Evolutionary conservation across 1,139 yeast genomes (phyloP).

Genomic region (Casaregolazyma suthepensis): DNA sequence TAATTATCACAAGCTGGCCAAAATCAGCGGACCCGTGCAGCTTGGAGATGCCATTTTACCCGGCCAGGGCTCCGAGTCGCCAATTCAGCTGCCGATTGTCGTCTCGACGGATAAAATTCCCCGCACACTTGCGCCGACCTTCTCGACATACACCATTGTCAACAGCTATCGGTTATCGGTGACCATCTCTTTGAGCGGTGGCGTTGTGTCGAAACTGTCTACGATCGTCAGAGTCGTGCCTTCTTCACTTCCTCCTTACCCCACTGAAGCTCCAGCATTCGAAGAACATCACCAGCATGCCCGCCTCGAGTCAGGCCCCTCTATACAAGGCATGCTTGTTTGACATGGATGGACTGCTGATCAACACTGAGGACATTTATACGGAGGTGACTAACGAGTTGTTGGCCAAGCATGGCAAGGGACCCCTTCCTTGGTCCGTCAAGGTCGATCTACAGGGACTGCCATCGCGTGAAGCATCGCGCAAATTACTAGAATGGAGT

Average conservation of each 20-base stretch:
- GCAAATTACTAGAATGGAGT: constrained; percentile 59
- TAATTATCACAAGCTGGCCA: constrained; percentile 3
- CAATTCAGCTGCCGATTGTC: background rate
- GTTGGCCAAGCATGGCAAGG: constrained; percentile 62
- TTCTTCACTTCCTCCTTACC: constrained; percentile 7
- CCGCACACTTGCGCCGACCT: background rate
- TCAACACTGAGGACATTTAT: constrained; percentile 87
- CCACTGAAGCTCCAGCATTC: constrained; percentile 5
- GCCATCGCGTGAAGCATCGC: constrained; percentile 70
- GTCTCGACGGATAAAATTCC: background rate
- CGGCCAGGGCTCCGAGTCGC: background rate
- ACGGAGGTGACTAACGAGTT: constrained; percentile 68
- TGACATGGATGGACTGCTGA: constrained; percentile 92
- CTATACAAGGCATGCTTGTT: constrained; percentile 66
- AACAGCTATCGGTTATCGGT: constrained; percentile 4
- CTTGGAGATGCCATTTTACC: background rate
- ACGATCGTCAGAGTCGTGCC: constrained; percentile 4
- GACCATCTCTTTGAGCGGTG: constrained; percentile 2
- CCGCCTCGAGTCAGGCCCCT: constrained; percentile 3
- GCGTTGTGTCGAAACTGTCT: constrained; percentile 3
- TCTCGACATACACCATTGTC: constrained; percentile 5
- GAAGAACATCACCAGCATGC: constrained; percentile 6
- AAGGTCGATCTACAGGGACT: constrained; percentile 83
- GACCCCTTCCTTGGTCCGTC: constrained; percentile 83
- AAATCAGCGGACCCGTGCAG: background rate